Evolutionary conservation across 2,329 filamentous ascomycete species (phyloP).

Genomic region (Diplodia corticola): DNA sequence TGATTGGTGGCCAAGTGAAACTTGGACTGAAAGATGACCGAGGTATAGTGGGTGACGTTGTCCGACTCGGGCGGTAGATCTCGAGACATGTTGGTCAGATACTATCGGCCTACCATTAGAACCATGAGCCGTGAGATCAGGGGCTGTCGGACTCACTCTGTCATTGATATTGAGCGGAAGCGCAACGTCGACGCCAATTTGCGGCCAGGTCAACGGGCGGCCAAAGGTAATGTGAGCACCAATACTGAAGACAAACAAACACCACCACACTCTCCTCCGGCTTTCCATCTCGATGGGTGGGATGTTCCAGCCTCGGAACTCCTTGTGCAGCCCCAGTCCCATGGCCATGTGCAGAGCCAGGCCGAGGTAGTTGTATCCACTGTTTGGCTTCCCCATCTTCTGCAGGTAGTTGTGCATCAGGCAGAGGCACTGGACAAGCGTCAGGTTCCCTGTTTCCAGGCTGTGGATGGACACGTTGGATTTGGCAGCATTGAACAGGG

Average conservation of each 20-base stretch:
- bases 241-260: conserved; percentile 48
- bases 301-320: conserved; percentile 51
- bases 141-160: conserved; percentile 28
- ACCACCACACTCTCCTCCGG: conserved; percentile 40
- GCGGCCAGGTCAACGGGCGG: conserved; percentile 49
- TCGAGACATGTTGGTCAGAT: conserved; percentile 37
- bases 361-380: conserved; percentile 52
- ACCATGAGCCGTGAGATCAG: no score
- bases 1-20: conserved; percentile 49
- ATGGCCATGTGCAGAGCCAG: conserved; percentile 53
- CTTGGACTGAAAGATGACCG: conserved; percentile 46
- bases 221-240: conserved; percentile 55
- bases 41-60: conserved; percentile 46
- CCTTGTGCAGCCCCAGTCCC: conserved; percentile 53
- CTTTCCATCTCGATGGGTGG: conserved; percentile 41
- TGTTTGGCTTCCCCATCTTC: conserved; percentile 54
- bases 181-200: conserved; percentile 46
- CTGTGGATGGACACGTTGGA: conserved; percentile 48
- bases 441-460: conserved; percentile 53
- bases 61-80: conserved; percentile 21
- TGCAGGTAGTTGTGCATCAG: conserved; percentile 53
- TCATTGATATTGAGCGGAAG: conserved; percentile 50
- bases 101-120: background rate
- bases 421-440: conserved; percentile 49
- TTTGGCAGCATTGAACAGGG: conserved; percentile 50